Conservation (phyloP, 106 monocot genomes). For the Platanthera guangdongensis region DNA sequence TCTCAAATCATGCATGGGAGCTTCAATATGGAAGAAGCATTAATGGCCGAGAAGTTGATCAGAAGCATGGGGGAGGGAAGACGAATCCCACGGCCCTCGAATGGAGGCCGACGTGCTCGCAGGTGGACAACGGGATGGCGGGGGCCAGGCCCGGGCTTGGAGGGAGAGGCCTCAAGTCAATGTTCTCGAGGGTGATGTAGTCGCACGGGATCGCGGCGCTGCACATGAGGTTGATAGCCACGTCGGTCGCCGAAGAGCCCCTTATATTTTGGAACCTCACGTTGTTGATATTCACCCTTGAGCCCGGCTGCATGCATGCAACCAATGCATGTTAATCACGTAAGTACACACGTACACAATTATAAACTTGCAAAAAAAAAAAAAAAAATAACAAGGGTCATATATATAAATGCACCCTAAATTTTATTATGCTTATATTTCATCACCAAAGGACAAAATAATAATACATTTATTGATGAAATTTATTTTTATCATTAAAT, state of each 20-base stretch:
- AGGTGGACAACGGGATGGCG: not conserved
- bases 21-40: too few species aligned
- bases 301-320: slow-evolving; percentile 2
- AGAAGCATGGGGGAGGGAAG: slow-evolving; percentile 8
- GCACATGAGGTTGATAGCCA: slow-evolving; percentile 5
- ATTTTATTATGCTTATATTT: too few species aligned
- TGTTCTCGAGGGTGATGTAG: not conserved
- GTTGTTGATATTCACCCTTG: slow-evolving; percentile 9
- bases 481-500: too few species aligned
- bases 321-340: not conserved
- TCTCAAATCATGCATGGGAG: too few species aligned
- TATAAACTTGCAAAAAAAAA: too few species aligned
- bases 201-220: not conserved
- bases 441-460: too few species aligned
- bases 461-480: too few species aligned
- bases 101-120: not conserved
- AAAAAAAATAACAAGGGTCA: too few species aligned
- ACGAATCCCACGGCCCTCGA: not conserved
- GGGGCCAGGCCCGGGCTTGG: not conserved
- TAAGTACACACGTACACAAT: too few species aligned
- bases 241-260: not conserved
- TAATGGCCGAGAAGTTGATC: too few species aligned
- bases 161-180: not conserved
- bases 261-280: slow-evolving; percentile 8
- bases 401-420: too few species aligned